Base-by-base conservation (phyloP, 805 yeast genomes). In the Saturnispora sekii region DNA sequence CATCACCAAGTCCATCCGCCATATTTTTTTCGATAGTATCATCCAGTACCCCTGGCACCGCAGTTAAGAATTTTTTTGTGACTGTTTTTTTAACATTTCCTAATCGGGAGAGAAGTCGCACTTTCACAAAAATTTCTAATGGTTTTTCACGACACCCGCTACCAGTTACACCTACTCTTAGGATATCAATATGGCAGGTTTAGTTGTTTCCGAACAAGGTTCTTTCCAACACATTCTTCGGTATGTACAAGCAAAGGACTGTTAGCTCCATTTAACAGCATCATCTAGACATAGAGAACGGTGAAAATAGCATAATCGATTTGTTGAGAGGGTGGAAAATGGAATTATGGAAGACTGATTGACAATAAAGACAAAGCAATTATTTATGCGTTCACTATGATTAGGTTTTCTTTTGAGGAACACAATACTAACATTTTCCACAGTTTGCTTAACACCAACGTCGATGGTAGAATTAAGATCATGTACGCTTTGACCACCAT, bases 191-290 rank as follows among this genome's bases (percentile, higher is more conserved):
- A 43, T 43, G 46, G 46, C 46, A 61, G 64, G 66, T 55, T 60
- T 62, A 56, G 96, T 88, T 76, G 93, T 93, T 74, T 93, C 86
- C 78, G 98, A 93, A 79, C 83, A 86, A 78, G 96, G 95, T 74
- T 85, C 93, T 73, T 93, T 94, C 95, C 98, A 94, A 80, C 99
- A 93, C 94, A 93, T 93, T 79, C 85, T 93, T 79, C 98, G 97
- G 93, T 84, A 84, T 73, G 93, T 83, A 17, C 30, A 1, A 40
- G 26, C 8, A 21, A 2, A 21, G 2, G 26, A 21, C 26, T 21
- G 26, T 21, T 21, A 21, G 26, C 26, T 8, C 8, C 8, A 6
- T 21, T 21, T 21, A 21, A 21, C 26, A 21, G 7, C 26, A 21
- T 6, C 26, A 21, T 21, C 8, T 21, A 21, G 26, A 21, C 26